Evolutionary conservation across 2,329 filamentous ascomycete species (phyloP).

Genomic region (Aspergillus intermedius): DNA sequence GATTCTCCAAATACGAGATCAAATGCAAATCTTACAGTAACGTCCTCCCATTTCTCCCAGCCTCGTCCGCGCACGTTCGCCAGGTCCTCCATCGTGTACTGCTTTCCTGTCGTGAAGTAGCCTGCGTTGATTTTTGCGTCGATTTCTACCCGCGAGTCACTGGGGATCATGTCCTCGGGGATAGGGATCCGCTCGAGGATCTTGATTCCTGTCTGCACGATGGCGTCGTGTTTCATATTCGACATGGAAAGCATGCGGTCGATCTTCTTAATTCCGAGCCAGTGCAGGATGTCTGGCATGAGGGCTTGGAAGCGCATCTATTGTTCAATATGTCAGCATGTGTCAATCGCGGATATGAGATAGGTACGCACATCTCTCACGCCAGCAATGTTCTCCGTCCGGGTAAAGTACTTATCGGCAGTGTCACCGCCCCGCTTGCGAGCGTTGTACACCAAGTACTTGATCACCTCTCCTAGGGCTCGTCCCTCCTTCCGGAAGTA

Average conservation of each 20-base stretch:
- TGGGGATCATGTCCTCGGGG: constrained; percentile 87
- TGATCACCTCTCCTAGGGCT: constrained; percentile 90
- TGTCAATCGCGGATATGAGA: constrained; percentile 19
- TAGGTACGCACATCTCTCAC: constrained; percentile 59
- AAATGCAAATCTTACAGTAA: constrained; percentile 23
- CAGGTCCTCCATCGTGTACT: constrained; percentile 81
- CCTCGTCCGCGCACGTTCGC: constrained; percentile 78
- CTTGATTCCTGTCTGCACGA: constrained; percentile 52
- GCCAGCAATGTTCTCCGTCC: constrained; percentile 96
- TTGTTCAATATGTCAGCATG: constrained; percentile 11
- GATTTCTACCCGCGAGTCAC: constrained; percentile 94
- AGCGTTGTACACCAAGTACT: constrained; percentile 63
- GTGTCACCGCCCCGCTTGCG: constrained; percentile 38
- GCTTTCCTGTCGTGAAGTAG: constrained; percentile 79
- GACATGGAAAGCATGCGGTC: constrained; percentile 98
- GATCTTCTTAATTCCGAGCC: constrained; percentile 97
- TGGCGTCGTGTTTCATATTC: constrained; percentile 57
- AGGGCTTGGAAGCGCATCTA: constrained; percentile 96
- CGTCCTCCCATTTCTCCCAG: constrained; percentile 67
- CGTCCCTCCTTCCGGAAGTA: constrained; percentile 98
- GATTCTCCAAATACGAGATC: not conserved
- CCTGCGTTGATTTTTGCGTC: constrained; percentile 96
- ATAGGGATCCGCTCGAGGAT: constrained; percentile 88
- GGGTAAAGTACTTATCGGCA: constrained; percentile 67
- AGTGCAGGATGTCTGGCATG: constrained; percentile 96